Conservation (phyloP, 1,284 basidiomycete species). For the Marasmius tenuissimus region DNA sequence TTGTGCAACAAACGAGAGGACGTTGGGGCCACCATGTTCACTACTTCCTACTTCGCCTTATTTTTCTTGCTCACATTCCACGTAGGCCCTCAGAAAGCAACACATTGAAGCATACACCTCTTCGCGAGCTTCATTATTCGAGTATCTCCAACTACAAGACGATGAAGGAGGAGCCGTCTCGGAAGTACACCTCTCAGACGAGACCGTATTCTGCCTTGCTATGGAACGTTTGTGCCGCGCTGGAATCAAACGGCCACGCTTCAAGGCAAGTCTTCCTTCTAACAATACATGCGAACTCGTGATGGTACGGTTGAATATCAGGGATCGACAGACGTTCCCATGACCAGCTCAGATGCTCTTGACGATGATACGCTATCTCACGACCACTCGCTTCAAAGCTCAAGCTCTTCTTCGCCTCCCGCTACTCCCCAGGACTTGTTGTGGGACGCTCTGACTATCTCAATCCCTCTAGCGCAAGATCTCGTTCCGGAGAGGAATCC, state of each 20-base stretch:
- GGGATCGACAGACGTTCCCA: constrained; percentile 7
- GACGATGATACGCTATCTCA: constrained; percentile 29
- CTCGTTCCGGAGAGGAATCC: not conserved
- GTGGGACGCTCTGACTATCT: not conserved
- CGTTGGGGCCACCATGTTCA: too few species aligned
- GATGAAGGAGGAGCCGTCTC: constrained; percentile 4
- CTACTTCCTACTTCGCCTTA: not conserved
- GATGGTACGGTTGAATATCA: constrained; percentile 15
- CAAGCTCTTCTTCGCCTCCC: not conserved
- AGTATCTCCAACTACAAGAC: constrained; percentile 15
- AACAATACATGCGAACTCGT: constrained; percentile 3
- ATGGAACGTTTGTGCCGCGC: constrained; percentile 49
- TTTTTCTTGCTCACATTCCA: not conserved
- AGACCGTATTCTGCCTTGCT: constrained; percentile 40
- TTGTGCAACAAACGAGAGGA: too few species aligned
- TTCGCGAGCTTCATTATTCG: constrained; percentile 21
- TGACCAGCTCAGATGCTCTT: constrained; percentile 15
- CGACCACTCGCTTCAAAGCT: constrained; percentile 10
- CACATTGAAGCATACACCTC: constrained; percentile 11
- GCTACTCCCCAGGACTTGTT: not conserved
- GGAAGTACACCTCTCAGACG: constrained; percentile 22
- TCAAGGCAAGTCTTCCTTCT: constrained; percentile 45
- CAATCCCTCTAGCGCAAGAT: not conserved
- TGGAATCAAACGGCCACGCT: constrained; percentile 41
- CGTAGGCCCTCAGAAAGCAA: constrained; percentile 15